Evolutionary conservation across 345 rosid species (phyloP), one percentile per base, ranked within the genome.

Genomic region (Eucalyptus cloeziana): DNA sequence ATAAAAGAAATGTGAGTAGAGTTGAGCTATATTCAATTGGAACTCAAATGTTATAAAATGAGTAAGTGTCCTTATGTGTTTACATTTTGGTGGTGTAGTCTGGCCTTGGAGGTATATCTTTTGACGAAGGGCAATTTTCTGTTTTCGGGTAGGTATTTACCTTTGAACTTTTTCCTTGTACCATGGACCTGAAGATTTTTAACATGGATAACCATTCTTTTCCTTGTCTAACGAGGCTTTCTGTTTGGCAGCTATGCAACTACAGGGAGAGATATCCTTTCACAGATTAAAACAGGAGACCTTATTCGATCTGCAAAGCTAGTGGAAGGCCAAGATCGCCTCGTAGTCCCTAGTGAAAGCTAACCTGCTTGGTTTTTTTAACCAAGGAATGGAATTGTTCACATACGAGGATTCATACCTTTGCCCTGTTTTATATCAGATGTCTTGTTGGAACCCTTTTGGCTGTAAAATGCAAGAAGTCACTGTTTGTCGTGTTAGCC

Each of bases 61-160:
- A 64, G 16, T 15, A 33, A 7, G 31, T 76, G 45, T 33, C 56
- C n/a, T 85, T 43, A 85, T 67, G 13, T 52, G 45, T 45, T 52
- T 3, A 45, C 27, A 24, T 30, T 30, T 45, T 54, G n/a, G 52
- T 90, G 52, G 27, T 88, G 86, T 90, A 95, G 98, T 91, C 99
- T 69, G 98, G 99, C 91, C 92, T 97, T 87, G 99, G 97, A 90
- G 98, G 99, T n/a, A 93, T 97, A 91, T 97, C 99, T 12, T 96
- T 96, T 80, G 99, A 96, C 11, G 99, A 97, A 94, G 98, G 98
- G 27, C 96, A 97, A 85, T 97, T 97, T 94, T 96, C 98, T 4
- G 99, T 96, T 87, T 96, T 96, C 11, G 98, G 99, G 99, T 96
- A 95, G 71, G 54, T 76, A 40, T 44, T 86, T 86, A 16, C 69